Evolutionary conservation across 129 eudicot genomes (phyloP).

Genomic region (Gnaphalium uliginosum): DNA sequence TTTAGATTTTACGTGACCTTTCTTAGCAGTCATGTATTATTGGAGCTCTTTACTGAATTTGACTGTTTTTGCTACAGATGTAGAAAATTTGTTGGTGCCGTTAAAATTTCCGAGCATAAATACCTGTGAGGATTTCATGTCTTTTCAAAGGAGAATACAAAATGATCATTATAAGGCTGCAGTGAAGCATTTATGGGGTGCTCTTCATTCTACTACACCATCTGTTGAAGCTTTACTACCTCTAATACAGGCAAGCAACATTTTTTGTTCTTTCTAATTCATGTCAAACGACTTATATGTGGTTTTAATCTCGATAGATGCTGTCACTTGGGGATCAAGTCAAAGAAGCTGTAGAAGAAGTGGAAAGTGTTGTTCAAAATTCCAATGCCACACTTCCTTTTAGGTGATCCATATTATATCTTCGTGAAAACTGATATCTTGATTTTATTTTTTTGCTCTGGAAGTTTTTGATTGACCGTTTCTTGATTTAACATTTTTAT

Average conservation of each 20-base stretch:
- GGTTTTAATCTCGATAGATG: constrained; percentile 41
- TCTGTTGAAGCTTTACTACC: constrained; percentile 78
- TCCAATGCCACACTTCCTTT: constrained; percentile 51
- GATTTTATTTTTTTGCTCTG: no score
- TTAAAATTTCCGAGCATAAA: constrained; percentile 38
- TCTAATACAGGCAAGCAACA: constrained; percentile 59
- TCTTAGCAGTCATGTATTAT: constrained; percentile 1
- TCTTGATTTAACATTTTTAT: not conserved
- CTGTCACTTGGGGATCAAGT: constrained; percentile 73
- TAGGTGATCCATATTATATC: constrained; percentile 42
- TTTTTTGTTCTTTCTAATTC: not conserved
- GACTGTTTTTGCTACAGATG: constrained; percentile 36
- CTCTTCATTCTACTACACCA: constrained; percentile 72
- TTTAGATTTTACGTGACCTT: no score
- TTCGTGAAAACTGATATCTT: not conserved
- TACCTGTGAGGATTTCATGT: constrained; percentile 46
- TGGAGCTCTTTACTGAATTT: not conserved
- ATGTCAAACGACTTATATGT: not conserved
- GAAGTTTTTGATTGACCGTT: not conserved
- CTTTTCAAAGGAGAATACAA: constrained; percentile 41
- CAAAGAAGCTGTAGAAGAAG: constrained; percentile 66
- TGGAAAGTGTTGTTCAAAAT: constrained; percentile 49
- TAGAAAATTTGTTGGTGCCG: constrained; percentile 66
- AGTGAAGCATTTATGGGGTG: constrained; percentile 59
- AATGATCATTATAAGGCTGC: constrained; percentile 59